Evolutionary conservation across 345 rosid species (phyloP), one percentile per base, ranked within the genome.

Genomic region (Corymbia maculata): DNA sequence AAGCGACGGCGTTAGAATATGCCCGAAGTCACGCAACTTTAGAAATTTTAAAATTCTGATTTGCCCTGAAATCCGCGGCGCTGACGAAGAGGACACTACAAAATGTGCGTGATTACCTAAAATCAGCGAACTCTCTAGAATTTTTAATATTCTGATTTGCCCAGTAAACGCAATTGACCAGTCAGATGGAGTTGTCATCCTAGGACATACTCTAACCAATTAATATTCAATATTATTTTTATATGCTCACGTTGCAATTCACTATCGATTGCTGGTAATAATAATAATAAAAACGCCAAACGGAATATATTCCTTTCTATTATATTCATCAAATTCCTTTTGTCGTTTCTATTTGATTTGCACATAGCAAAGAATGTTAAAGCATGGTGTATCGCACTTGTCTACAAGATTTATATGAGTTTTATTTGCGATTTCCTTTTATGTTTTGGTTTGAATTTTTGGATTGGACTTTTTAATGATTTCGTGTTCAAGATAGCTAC

Each of bases 361-460:
- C 13, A 4, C 3, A 2, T 17, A 36, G 16, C 9, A 70, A 13
- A 32, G 24, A 24, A 16, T 70, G 49, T 6, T 42, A 75, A 42
- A 42, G 24, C 19, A 5, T 75, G 1, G 2, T 2, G 6, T 3
- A 19, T 75, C 8, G 1, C n/a, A n/a, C 6, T 42, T 10, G 13
- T 21, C 11, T 75, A 11, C 0, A 14, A 42, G 5, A 10, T 75
- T 19, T 42, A 19, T 42, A 36, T 19, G 13, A 1, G 14, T 64
- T 19, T 64, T 7, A n/a, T 64, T n/a, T 1, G 16, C 1, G 30
- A 9, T 64, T n/a, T 7, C 36, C 4, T 8, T 6, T 64, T 1
- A n/a, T 8, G 75, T n/a, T n/a, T 64, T 4, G 13, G 36, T 64
- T 42, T 9, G 7, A 75, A 75, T 21, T 19, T 75, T 75, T 75